A percentile compares a stretch with the other conserved stretches of the same genome.
These are phyloP conservation scores for Corylus avellana DNA, from an alignment of 306 rosid species.

Conservation along the genomic window DNA sequence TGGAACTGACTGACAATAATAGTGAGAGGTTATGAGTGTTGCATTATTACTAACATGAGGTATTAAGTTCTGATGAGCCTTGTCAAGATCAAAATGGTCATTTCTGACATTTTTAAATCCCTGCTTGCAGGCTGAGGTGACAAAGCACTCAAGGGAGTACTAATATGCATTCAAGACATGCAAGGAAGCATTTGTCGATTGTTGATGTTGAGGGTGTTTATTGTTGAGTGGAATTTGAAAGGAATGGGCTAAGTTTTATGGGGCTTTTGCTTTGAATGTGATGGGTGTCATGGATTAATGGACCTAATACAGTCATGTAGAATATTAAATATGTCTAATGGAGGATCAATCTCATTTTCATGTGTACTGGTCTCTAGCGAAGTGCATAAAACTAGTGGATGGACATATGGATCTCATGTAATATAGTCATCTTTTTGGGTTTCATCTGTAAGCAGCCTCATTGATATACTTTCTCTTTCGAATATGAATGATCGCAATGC, in stretches of 20 bases:
- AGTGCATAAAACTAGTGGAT: constrained; percentile 5
- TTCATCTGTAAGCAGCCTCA: too few relatives aligned
- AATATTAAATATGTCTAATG: constrained; percentile 13
- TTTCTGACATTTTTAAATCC: constrained; percentile 18
- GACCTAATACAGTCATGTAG: constrained; percentile 6
- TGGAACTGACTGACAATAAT: neutral
- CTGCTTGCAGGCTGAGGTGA: constrained; percentile 62
- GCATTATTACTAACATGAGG: neutral
- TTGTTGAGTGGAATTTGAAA: constrained; percentile 5
- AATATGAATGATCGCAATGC: too few relatives aligned
- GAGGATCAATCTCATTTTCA: constrained; percentile 14
- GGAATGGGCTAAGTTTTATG: constrained; percentile 4
- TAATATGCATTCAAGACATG: constrained; percentile 33
- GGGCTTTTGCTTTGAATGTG: constrained; percentile 11
- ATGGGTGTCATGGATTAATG: constrained; percentile 19
- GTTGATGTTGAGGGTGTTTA: constrained; percentile 7
- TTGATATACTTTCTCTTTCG: too few relatives aligned
- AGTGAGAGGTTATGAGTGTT: neutral
- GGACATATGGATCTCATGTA: constrained; percentile 19
- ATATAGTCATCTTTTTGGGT: neutral
- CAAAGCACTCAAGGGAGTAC: constrained; percentile 63
- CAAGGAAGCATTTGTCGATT: constrained; percentile 7
- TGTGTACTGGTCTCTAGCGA: neutral
- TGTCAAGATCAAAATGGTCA: neutral
- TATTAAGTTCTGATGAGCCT: neutral